Percentiles rank a stretch among this genome's conserved stretches.
phyloP scores from a whole-genome alignment of 139 green algal species.

The Auxenochlorella pyrenoidosa region DNA sequence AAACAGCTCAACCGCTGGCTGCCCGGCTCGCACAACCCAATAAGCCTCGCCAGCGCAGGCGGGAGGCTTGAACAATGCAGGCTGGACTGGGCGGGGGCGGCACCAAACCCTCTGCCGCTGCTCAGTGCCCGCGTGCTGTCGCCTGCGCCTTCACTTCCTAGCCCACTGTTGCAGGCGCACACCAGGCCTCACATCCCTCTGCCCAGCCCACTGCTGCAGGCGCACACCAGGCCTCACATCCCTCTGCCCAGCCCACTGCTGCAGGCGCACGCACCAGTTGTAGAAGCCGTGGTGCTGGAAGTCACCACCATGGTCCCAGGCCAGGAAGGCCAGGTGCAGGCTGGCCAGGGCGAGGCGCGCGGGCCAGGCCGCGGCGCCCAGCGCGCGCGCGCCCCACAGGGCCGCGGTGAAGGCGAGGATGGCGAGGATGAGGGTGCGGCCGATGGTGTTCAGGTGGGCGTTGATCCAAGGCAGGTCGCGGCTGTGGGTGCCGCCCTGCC shows the following conservation, averaged over 20 bases:
- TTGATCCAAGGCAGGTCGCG: slow-evolving; percentile 22
- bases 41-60: too few species aligned
- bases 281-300: slow-evolving; percentile 31
- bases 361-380: background rate
- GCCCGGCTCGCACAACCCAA: too few species aligned
- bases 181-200: too few species aligned
- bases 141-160: too few species aligned
- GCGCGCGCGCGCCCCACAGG: background rate
- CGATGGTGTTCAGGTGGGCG: slow-evolving; percentile 25
- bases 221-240: background rate
- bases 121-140: too few species aligned
- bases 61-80: too few species aligned
- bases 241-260: background rate
- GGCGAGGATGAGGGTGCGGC: background rate
- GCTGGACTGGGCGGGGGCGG: too few species aligned
- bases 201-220: too few species aligned
- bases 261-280: slow-evolving; percentile 8
- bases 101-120: too few species aligned
- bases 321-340: background rate
- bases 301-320: slow-evolving; percentile 17
- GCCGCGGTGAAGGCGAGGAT: background rate
- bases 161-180: too few species aligned
- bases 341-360: background rate
- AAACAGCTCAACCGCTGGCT: too few species aligned
- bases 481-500: slow-evolving; percentile 26